phyloP scores from a whole-genome alignment of 225 moss, liverwort and hornwort genomes.

The Marchantia polymorpha region DNA sequence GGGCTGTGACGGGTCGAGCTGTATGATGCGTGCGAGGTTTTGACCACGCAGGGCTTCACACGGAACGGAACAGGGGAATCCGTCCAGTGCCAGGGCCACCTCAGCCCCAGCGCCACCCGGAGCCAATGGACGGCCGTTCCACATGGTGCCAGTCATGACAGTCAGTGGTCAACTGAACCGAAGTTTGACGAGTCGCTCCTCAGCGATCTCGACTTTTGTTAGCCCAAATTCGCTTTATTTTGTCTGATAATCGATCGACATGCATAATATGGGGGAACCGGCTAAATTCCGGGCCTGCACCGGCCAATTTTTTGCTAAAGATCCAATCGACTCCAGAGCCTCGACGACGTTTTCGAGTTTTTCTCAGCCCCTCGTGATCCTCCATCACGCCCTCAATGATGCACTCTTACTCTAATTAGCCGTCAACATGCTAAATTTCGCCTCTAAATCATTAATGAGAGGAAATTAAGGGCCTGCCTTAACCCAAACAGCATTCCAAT shows the following conservation, averaged over 20 bases:
- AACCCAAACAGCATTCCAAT: background rate
- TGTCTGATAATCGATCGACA: background rate
- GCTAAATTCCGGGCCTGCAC: background rate
- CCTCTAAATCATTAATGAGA: background rate
- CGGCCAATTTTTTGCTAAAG: background rate
- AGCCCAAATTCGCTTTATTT: background rate
- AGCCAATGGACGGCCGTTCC: background rate
- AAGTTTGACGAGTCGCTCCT: background rate
- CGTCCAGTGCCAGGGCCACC: too few relatives aligned
- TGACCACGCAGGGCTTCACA: too few relatives aligned
- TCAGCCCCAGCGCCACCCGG: background rate
- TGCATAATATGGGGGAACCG: background rate
- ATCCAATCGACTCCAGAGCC: background rate
- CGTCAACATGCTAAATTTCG: background rate
- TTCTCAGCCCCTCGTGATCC: background rate
- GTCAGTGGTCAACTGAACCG: background rate
- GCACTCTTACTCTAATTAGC: background rate
- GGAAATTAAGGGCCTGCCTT: conserved; percentile 1
- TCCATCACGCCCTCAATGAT: background rate
- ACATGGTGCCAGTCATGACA: background rate
- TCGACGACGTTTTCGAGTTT: background rate
- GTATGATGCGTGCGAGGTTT: too few relatives aligned
- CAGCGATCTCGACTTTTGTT: background rate
- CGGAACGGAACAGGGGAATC: too few relatives aligned
- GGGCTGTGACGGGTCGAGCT: too few relatives aligned